Evolutionary conservation across 2,329 filamentous ascomycete species (phyloP), one percentile per base, ranked within the genome.

Genomic region (Myriosclerotinia curreyana): DNA sequence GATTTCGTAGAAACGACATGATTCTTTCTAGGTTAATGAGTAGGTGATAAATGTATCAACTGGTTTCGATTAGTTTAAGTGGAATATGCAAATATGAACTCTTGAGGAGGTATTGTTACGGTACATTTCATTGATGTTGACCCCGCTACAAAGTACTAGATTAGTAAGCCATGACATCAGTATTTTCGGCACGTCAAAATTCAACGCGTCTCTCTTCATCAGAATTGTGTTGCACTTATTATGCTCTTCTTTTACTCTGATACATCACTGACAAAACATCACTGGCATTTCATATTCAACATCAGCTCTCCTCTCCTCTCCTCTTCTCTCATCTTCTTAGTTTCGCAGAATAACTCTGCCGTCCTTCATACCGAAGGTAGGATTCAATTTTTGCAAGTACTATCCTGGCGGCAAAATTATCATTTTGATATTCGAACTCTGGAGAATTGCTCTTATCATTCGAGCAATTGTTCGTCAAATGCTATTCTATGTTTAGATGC

Each of bases 1-100:
- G 65, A 34, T 66, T 68, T 5, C 62, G 64, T n/a, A 69, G 62
- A 40, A 69, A 64, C 14, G 65, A 67, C 28, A 71, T 50, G 12
- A 25, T 36, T 20, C 11, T 6, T n/a, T 17, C 34, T 1, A 20
- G 66, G 65, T 42, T 56, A 66, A 34, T 46, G 34, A 58, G 51
- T 28, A 17, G 44, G 31, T 36, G 20, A 60, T 31, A 17, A 12
- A 12, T 42, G 2, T 5, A n/a, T 12, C 17, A 46, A 22, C 17
- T 12, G 12, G 11, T 17, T 15, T 5, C 0, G 20, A 36, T 44
- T 25, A 7, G 12, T 22, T 46, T 12, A 36, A 36, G 25, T 34
- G 22, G 15, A 2, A 58, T 20, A 48, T 25, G n/a, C 12, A 53
- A 53, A 25, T 38, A 53, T 53, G 50, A 52, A 20, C 31, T 53